These are phyloP conservation scores for Trichoderma koningii DNA, from an alignment of 2,329 filamentous ascomycete genomes.

Conservation along the genomic window DNA sequence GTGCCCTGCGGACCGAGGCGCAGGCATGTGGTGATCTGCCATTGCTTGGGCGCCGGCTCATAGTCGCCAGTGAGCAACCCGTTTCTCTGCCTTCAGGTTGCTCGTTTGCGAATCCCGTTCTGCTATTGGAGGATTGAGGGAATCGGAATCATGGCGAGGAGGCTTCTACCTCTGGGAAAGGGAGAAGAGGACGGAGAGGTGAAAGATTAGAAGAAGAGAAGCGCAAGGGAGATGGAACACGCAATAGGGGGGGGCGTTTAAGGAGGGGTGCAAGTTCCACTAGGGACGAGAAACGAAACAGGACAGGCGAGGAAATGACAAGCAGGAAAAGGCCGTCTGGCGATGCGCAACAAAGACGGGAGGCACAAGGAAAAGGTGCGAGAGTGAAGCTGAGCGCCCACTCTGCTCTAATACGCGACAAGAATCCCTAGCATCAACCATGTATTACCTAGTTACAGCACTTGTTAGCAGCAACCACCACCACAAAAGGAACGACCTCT, in stretches of 20 bases:
- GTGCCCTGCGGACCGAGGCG: conserved; percentile 27
- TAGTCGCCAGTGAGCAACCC: conserved; percentile 25
- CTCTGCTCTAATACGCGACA: too few relatives aligned
- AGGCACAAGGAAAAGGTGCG: not conserved
- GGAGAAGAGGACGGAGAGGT: not conserved
- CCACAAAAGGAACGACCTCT: not conserved
- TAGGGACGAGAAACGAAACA: conserved; percentile 13
- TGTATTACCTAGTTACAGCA: too few relatives aligned
- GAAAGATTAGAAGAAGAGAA: not conserved
- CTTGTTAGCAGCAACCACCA: not conserved
- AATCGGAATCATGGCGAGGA: not conserved
- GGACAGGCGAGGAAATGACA: too few relatives aligned
- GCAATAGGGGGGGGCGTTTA: conserved; percentile 8
- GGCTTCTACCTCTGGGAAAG: not conserved
- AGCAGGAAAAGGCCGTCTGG: conserved; percentile 8
- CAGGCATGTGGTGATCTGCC: conserved; percentile 30
- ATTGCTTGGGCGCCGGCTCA: conserved; percentile 31
- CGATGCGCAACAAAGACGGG: conserved; percentile 2
- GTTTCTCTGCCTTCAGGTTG: not conserved
- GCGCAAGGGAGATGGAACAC: conserved; percentile 1
- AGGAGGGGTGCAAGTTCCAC: conserved; percentile 25
- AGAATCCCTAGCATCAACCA: too few relatives aligned
- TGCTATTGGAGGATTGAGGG: conserved; percentile 2
- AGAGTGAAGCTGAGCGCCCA: too few relatives aligned
- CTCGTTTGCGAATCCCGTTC: not conserved